These are phyloP conservation scores for Aspergillus sp. DNA, from an alignment of 2,329 filamentous ascomycete genomes.

Conservation along the genomic window DNA sequence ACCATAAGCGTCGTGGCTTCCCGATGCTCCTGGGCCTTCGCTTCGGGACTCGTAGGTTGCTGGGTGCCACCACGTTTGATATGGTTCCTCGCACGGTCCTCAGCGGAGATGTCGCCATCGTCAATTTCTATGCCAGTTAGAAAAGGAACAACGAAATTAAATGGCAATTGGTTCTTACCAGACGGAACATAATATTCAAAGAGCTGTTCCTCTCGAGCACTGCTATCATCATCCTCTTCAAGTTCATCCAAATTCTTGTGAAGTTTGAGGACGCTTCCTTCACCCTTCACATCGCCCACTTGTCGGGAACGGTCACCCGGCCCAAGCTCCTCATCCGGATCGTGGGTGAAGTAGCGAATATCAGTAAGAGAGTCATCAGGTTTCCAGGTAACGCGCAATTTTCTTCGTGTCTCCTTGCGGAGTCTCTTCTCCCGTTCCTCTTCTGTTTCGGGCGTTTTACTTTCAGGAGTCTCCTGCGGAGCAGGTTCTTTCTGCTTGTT, in stretches of 20 bases:
- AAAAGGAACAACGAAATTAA: neutral
- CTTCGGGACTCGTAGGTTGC: constrained; percentile 42
- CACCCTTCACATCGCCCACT: constrained; percentile 59
- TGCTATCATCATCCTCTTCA: constrained; percentile 60
- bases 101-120: constrained; percentile 33
- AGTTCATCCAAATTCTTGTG: constrained; percentile 57
- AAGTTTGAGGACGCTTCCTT: constrained; percentile 51
- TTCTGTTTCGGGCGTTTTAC: constrained; percentile 56
- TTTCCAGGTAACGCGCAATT: constrained; percentile 62
- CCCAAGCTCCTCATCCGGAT: constrained; percentile 62
- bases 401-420: constrained; percentile 61
- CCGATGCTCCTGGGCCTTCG: constrained; percentile 45
- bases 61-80: constrained; percentile 44
- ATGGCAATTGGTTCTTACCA: constrained; percentile 26
- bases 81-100: constrained; percentile 39
- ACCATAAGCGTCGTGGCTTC: constrained; percentile 51
- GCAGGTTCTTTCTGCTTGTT: constrained; percentile 58
- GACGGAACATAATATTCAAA: constrained; percentile 34
- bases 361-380: constrained; percentile 57
- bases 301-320: constrained; percentile 60
- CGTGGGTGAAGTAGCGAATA: constrained; percentile 60
- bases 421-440: constrained; percentile 60
- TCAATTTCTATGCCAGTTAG: constrained; percentile 38
- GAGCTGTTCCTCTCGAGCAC: constrained; percentile 42
- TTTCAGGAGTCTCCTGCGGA: constrained; percentile 52